Conservation (phyloP, 352 stramenopile genomes). For the Phytophthora idaei region DNA sequence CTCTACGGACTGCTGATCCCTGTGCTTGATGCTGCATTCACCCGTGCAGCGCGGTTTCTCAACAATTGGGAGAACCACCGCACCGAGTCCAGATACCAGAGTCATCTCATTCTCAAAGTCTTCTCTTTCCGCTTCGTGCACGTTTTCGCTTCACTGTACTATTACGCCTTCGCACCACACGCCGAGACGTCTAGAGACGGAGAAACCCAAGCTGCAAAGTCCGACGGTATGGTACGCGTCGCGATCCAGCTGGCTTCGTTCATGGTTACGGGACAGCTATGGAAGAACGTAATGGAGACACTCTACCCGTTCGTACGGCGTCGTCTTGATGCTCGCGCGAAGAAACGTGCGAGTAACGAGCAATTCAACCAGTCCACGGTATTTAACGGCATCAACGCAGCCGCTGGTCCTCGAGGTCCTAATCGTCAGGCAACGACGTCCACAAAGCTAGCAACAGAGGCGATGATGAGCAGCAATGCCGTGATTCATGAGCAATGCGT, state of each 20-base stretch:
- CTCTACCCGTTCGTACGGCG: slow-evolving; percentile 78
- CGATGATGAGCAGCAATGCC: slow-evolving; percentile 49
- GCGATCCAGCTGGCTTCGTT: slow-evolving; percentile 93
- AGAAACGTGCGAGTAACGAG: slow-evolving; percentile 63
- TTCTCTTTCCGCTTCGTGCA: slow-evolving; percentile 98
- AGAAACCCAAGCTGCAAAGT: slow-evolving; percentile 7
- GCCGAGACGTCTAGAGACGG: slow-evolving; percentile 10
- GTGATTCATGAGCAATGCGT: slow-evolving; percentile 82
- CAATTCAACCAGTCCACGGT: slow-evolving; percentile 69
- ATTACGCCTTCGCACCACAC: slow-evolving; percentile 90
- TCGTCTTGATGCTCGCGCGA: slow-evolving; percentile 45
- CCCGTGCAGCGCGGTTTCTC: slow-evolving; percentile 82
- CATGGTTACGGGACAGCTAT: slow-evolving; percentile 94
- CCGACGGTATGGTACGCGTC: slow-evolving; percentile 86
- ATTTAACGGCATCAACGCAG: slow-evolving; percentile 46
- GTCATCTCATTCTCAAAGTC: slow-evolving; percentile 97
- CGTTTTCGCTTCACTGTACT: slow-evolving; percentile 96
- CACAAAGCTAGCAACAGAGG: slow-evolving; percentile 19
- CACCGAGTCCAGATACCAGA: slow-evolving; percentile 86
- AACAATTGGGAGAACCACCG: slow-evolving; percentile 95
- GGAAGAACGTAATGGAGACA: slow-evolving; percentile 93
- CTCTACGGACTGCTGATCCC: slow-evolving; percentile 89
- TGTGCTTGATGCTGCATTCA: slow-evolving; percentile 85
- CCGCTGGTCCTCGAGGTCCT: slow-evolving; percentile 14
- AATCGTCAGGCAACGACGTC: slow-evolving; percentile 21